These are phyloP conservation scores for Torulaspora globosa DNA, from an alignment of 1,139 yeast species.

Conservation along the genomic window DNA sequence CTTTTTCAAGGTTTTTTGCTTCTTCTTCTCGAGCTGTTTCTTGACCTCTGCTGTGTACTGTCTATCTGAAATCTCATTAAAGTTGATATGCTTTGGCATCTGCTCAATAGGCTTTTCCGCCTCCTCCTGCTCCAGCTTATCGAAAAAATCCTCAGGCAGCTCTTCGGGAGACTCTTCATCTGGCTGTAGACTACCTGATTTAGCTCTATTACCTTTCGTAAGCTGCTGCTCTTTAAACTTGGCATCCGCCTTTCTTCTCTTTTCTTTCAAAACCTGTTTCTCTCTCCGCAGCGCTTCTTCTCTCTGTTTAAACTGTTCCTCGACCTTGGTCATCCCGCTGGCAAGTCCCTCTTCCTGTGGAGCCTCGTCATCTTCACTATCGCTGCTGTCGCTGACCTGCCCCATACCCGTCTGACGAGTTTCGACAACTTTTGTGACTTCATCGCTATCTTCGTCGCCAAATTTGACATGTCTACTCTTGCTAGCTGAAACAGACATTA, in stretches of 20 bases:
- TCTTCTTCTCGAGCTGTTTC: slow-evolving; percentile 40
- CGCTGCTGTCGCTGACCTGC: slow-evolving; percentile 22
- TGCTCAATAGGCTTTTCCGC: slow-evolving; percentile 9
- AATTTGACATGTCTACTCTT: slow-evolving; percentile 23
- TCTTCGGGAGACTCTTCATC: slow-evolving; percentile 25
- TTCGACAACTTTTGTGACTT: slow-evolving; percentile 14
- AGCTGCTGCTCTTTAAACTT: slow-evolving; percentile 46
- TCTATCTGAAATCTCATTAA: slow-evolving; percentile 30
- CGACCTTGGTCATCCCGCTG: slow-evolving; percentile 31
- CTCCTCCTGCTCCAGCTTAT: slow-evolving; percentile 22
- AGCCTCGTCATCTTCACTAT: slow-evolving; percentile 36
- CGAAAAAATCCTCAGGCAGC: slow-evolving; percentile 33
- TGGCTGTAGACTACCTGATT: slow-evolving; percentile 31
- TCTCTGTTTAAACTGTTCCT: slow-evolving; percentile 40
- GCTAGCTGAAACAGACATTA: slow-evolving; percentile 7
- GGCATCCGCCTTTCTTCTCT: slow-evolving; percentile 48
- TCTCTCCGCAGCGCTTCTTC: slow-evolving; percentile 39
- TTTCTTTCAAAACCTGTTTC: slow-evolving; percentile 44
- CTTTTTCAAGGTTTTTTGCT: slow-evolving; percentile 43
- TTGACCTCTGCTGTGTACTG: slow-evolving; percentile 23
- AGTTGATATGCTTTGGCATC: slow-evolving; percentile 29
- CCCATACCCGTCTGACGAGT: slow-evolving; percentile 5
- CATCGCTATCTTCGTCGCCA: slow-evolving; percentile 20
- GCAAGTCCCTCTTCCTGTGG: slow-evolving; percentile 41
- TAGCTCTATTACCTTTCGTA: slow-evolving; percentile 37